phyloP scores from a whole-genome alignment of 768 basidiomycete species.

The Chalciporus sphaerocephalus region DNA sequence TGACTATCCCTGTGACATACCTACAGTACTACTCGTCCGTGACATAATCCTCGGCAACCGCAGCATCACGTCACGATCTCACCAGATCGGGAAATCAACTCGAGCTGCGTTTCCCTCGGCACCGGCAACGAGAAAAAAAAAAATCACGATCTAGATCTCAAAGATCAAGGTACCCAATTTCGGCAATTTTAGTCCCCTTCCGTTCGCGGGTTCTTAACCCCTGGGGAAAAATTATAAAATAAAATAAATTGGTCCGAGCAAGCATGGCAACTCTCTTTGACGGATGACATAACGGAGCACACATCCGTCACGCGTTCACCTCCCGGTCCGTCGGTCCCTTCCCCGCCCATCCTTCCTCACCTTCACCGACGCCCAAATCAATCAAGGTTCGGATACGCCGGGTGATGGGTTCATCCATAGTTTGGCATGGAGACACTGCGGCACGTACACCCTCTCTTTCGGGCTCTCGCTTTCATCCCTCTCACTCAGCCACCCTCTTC shows the following conservation, averaged over 20 bases:
- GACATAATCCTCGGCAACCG: slow-evolving; percentile 32
- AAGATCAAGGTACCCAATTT: slow-evolving; percentile 33
- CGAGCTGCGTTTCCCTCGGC: slow-evolving; percentile 35
- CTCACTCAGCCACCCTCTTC: background rate
- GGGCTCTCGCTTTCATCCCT: background rate
- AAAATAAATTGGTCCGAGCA: too few relatives aligned
- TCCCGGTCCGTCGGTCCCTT: background rate
- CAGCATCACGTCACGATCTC: slow-evolving; percentile 26
- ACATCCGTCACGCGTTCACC: slow-evolving; percentile 2
- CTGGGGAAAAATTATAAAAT: background rate
- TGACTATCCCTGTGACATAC: slow-evolving; percentile 26
- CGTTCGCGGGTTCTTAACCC: background rate
- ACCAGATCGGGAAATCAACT: slow-evolving; percentile 36
- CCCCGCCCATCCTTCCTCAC: background rate
- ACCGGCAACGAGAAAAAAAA: slow-evolving; percentile 34
- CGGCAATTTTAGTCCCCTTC: background rate
- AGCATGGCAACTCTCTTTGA: slow-evolving; percentile 1
- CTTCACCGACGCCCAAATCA: background rate
- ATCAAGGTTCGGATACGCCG: background rate
- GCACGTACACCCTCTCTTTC: slow-evolving; percentile 5
- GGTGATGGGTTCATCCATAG: slow-evolving; percentile 8
- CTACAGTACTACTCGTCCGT: slow-evolving; percentile 23
- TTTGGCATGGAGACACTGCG: slow-evolving; percentile 17
- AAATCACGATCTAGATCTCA: slow-evolving; percentile 27
- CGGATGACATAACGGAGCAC: background rate